Conservation (phyloP, 2,329 filamentous ascomycete species). For the Epichloe elymi region DNA sequence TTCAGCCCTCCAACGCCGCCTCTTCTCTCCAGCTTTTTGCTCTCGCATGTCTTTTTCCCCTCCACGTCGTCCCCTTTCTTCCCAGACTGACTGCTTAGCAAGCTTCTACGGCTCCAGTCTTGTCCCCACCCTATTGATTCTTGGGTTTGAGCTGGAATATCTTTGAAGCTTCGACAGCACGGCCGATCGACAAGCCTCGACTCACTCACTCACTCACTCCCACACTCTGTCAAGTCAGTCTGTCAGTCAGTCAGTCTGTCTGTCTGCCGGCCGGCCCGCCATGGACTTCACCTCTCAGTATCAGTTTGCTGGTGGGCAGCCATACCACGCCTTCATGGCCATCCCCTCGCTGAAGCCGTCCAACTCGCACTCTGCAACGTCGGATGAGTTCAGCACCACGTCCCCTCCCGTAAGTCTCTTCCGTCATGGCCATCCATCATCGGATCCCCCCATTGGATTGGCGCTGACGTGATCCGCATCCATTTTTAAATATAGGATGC, state of each 20-base stretch:
- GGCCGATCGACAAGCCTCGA: neutral
- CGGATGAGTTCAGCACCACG: slow-evolving; percentile 6
- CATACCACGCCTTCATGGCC: slow-evolving; percentile 41
- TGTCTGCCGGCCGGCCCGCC: slow-evolving; percentile 2
- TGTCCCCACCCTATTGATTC: neutral
- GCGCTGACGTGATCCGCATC: neutral
- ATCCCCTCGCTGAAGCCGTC: slow-evolving; percentile 42
- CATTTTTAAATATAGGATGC: slow-evolving; percentile 34
- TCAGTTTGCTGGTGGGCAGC: slow-evolving; percentile 33
- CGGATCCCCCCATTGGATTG: neutral
- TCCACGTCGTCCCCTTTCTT: neutral
- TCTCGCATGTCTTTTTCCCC: neutral
- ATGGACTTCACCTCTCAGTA: slow-evolving; percentile 42
- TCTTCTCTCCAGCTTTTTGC: neutral
- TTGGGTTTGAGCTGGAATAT: neutral
- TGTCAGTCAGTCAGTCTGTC: neutral
- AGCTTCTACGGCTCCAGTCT: too few relatives aligned
- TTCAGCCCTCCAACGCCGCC: neutral
- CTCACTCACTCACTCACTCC: neutral
- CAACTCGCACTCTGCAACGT: slow-evolving; percentile 4
- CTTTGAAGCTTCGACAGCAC: neutral
- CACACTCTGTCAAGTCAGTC: neutral
- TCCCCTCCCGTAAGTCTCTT: slow-evolving; percentile 4
- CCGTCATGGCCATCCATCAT: neutral
- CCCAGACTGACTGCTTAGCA: too few relatives aligned